These are phyloP conservation scores for Hyaloscypha bicolor DNA, from an alignment of 495 filamentous ascomycete species.

Conservation along the genomic window DNA sequence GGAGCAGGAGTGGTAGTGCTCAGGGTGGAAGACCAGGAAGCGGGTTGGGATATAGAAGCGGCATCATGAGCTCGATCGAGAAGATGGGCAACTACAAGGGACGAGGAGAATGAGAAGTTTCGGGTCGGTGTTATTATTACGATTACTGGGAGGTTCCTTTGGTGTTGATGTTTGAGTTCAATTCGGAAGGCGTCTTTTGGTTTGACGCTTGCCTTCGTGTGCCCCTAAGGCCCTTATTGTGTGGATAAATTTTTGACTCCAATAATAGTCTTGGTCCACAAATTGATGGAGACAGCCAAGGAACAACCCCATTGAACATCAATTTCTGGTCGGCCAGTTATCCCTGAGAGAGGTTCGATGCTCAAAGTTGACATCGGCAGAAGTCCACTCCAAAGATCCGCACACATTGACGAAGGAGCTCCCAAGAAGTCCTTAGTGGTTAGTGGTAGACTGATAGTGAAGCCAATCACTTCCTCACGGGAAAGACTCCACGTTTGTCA, in stretches of 20 bases:
- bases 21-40: slow-evolving; percentile 34
- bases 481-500: background rate
- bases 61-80: slow-evolving; percentile 74
- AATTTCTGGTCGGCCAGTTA: background rate
- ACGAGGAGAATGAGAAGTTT: slow-evolving; percentile 20
- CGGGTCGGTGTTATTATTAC: slow-evolving; percentile 3
- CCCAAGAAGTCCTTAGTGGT: background rate
- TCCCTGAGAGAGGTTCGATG: background rate
- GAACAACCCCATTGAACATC: background rate
- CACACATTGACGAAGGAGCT: background rate
- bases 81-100: slow-evolving; percentile 60
- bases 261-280: background rate
- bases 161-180: slow-evolving; percentile 1
- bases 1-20: slow-evolving; percentile 41
- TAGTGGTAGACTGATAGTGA: no score
- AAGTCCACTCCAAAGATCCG: background rate
- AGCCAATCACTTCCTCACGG: background rate
- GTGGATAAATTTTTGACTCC: slow-evolving; percentile 4
- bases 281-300: background rate
- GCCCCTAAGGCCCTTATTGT: slow-evolving; percentile 4
- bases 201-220: background rate
- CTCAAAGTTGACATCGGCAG: background rate
- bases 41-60: slow-evolving; percentile 42
- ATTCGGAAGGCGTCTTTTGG: background rate
- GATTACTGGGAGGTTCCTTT: slow-evolving; percentile 1